Evolutionary conservation across 306 rosid genomes (phyloP).

Genomic region (Malus sylvestris): DNA sequence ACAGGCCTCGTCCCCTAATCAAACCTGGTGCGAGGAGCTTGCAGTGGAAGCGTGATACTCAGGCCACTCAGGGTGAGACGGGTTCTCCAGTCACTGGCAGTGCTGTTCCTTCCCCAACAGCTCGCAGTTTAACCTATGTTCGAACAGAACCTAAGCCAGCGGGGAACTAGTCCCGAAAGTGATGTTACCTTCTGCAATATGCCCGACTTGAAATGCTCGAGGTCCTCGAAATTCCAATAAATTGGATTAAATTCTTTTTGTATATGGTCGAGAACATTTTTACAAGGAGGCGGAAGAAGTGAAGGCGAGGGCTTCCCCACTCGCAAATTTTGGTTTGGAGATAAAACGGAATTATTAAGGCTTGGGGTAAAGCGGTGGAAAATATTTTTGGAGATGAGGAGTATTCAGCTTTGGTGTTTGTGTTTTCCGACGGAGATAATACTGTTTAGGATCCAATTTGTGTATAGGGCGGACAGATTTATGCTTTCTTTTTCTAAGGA

Average conservation of each 20-base stretch:
- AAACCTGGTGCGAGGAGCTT: constrained; percentile 78
- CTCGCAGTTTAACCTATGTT: constrained; percentile 77
- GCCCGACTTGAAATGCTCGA: neutral
- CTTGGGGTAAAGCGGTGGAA: neutral
- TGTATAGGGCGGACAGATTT: neutral
- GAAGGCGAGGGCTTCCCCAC: neutral
- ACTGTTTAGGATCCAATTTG: neutral
- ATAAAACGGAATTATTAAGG: neutral
- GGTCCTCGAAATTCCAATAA: constrained; percentile 1
- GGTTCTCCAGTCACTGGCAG: constrained; percentile 32
- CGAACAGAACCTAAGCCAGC: constrained; percentile 79
- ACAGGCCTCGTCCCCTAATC: constrained; percentile 56
- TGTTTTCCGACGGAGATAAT: neutral
- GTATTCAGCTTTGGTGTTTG: neutral
- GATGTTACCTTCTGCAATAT: neutral
- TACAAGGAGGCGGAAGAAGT: constrained; percentile 15
- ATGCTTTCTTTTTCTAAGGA: neutral
- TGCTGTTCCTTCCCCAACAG: constrained; percentile 23
- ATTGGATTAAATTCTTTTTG: constrained; percentile 26
- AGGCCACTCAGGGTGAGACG: constrained; percentile 37
- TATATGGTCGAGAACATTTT: constrained; percentile 39
- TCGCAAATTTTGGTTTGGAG: neutral
- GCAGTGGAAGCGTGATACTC: constrained; percentile 92
- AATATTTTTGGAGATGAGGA: neutral
- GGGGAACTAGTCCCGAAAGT: constrained; percentile 30